Base-by-base conservation (phyloP, 2,329 filamentous ascomycete species). In the Paecilomyces sp. region DNA sequence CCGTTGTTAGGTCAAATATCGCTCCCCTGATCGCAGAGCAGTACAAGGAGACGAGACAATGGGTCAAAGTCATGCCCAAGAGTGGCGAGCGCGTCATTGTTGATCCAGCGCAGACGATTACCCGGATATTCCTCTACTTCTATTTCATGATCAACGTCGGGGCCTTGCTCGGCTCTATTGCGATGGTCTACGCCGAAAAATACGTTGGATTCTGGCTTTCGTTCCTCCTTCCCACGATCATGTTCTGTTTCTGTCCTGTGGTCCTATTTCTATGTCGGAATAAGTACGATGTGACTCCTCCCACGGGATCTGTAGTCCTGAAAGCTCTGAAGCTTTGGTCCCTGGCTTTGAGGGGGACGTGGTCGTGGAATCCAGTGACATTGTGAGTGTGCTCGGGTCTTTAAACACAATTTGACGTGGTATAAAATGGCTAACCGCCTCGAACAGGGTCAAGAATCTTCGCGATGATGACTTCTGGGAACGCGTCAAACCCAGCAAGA, bases 91-190 rank as follows among this genome's bases (percentile, higher is more conserved):
- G 79, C n/a, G 85, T 90, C 58, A 80, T 90, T 63, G 82, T 89
- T 28, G 87, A 90, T 65, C 86, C 87, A 0, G 79, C 83, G 41
- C 78, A 88, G 59, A 90, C 88, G 0, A 83, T 87, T 62, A 84
- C 87, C 67, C 81, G 85, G 54, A 85, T 90, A 62, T 90, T 88
- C 78, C 88, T 86, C 85, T 83, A 90, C 68, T 90, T 90, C 77
- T 90, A 90, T 74, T 80, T 82, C 71, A 88, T 85, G 74, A 90
- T 91, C 69, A 91, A 91, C 72, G 65, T 91, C 15, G 89, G 88
- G 15, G 84, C 86, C 1, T 78, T 92, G 7, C 18, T 53, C 24
- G 51, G 88, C 84, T 0, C 78, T 84, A 58, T 91, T 65, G 85
- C 83, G 7, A 90, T 85, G 0, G 85, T 85, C 1, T 86, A 85